Evolutionary conservation across 2,329 filamentous ascomycete species (phyloP).

Genomic region (Paecilomyces sp.): DNA sequence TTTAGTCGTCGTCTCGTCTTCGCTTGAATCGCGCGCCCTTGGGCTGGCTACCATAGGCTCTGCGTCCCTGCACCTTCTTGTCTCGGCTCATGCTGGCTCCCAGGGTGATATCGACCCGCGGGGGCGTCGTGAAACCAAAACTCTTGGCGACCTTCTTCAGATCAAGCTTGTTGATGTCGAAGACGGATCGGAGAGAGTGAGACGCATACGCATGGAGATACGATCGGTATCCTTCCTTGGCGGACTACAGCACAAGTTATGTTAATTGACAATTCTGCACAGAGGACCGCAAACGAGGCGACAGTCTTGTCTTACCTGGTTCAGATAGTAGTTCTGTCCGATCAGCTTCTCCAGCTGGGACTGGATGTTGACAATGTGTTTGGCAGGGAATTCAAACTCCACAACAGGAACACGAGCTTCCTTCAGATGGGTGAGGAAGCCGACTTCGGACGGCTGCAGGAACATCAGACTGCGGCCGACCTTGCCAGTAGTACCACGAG

Average conservation of each 20-base stretch:
- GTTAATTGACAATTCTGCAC: slow-evolving; percentile 3
- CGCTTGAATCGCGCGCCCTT: slow-evolving; percentile 52
- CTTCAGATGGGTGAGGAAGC: slow-evolving; percentile 86
- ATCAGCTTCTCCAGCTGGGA: slow-evolving; percentile 92
- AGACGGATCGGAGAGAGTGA: slow-evolving; percentile 74
- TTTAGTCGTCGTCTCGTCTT: slow-evolving; percentile 26
- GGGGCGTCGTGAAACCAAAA: slow-evolving; percentile 72
- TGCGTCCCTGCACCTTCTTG: slow-evolving; percentile 56
- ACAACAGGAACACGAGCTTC: slow-evolving; percentile 87
- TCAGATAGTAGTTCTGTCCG: slow-evolving; percentile 91
- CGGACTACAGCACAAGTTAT: slow-evolving; percentile 39
- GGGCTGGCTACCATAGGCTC: slow-evolving; percentile 73
- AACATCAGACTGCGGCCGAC: slow-evolving; percentile 84
- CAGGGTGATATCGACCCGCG: slow-evolving; percentile 70
- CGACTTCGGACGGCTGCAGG: slow-evolving; percentile 83
- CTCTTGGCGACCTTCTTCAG: slow-evolving; percentile 76
- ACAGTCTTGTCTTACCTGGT: slow-evolving; percentile 55
- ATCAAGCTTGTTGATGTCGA: slow-evolving; percentile 76
- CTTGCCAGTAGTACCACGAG: slow-evolving; percentile 73
- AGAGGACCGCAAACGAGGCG: slow-evolving; percentile 1
- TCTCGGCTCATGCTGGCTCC: slow-evolving; percentile 69
- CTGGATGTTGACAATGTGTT: slow-evolving; percentile 87
- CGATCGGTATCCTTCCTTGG: slow-evolving; percentile 70
- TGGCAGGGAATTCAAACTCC: slow-evolving; percentile 89
- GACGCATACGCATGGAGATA: slow-evolving; percentile 95